phyloP scores from a whole-genome alignment of 2,329 filamentous ascomycete genomes.

The Scedosporium minutisporum region DNA sequence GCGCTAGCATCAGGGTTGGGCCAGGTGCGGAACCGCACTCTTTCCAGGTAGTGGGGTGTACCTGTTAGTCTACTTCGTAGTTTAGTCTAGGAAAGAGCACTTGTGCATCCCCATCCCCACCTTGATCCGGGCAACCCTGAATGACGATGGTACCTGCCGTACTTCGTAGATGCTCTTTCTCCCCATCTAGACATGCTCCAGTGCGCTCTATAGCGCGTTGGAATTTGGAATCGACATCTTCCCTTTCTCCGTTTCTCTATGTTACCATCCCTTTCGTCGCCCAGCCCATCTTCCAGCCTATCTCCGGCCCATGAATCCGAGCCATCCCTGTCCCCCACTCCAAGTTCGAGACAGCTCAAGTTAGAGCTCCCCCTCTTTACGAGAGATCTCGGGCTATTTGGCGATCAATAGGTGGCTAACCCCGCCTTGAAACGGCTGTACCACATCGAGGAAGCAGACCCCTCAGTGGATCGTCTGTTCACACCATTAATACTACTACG shows the following conservation, averaged over 20 bases:
- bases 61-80: too few relatives aligned
- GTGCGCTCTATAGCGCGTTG: too few relatives aligned
- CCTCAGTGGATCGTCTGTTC: background rate
- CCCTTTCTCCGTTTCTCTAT: background rate
- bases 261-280: background rate
- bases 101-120: too few relatives aligned
- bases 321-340: background rate
- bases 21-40: too few relatives aligned
- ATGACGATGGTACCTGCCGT: too few relatives aligned
- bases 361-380: constrained; percentile 1
- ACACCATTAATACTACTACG: background rate
- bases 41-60: too few relatives aligned
- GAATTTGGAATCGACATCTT: background rate
- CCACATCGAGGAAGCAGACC: background rate
- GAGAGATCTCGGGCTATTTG: background rate
- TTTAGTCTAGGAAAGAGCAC: too few relatives aligned
- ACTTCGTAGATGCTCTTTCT: too few relatives aligned
- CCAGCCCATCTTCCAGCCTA: too few relatives aligned
- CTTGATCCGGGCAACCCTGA: too few relatives aligned
- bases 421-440: background rate
- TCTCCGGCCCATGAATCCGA: background rate
- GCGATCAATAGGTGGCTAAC: background rate
- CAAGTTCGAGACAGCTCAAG: background rate
- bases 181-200: too few relatives aligned
- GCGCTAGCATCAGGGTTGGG: too few relatives aligned